Conservation (phyloP, 2,329 filamentous ascomycete genomes). For the Paramyrothecium sp. region DNA sequence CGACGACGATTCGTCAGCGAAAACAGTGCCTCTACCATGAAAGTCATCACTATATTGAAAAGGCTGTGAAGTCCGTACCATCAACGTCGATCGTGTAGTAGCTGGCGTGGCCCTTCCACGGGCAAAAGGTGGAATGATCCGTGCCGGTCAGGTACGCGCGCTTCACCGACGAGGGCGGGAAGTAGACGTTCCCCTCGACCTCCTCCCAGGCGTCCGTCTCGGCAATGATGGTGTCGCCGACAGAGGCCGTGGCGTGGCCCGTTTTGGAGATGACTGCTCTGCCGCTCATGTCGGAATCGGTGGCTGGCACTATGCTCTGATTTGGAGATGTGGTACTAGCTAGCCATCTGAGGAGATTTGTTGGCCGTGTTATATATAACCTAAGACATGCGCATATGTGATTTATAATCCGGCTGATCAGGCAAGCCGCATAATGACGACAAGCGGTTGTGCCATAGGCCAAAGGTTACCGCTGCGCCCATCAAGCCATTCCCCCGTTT, state of each 20-base stretch:
- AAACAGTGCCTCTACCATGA: too few relatives aligned
- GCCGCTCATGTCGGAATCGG: conserved; percentile 2
- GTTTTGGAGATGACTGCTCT: conserved; percentile 12
- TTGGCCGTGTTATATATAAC: too few relatives aligned
- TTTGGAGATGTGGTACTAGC: background rate
- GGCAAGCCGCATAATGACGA: too few relatives aligned
- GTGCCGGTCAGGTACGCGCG: conserved; percentile 43
- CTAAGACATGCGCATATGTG: background rate
- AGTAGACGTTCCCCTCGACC: conserved; percentile 60
- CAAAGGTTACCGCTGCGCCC: too few relatives aligned
- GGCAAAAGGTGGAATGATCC: conserved; percentile 46
- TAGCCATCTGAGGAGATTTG: too few relatives aligned
- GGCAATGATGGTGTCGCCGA: conserved; percentile 49
- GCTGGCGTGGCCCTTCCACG: conserved; percentile 56
- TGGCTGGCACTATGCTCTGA: background rate
- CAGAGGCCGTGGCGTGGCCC: conserved; percentile 38
- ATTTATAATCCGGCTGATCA: background rate
- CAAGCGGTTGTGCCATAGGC: too few relatives aligned
- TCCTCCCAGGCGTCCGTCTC: conserved; percentile 49
- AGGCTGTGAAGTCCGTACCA: conserved; percentile 27
- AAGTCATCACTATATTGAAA: too few relatives aligned
- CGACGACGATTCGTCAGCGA: background rate
- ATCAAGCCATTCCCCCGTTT: too few relatives aligned
- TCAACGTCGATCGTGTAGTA: conserved; percentile 54
- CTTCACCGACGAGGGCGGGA: conserved; percentile 44